Base-by-base conservation (phyloP, 1,139 yeast species). In the Blastobotrys ciferrii region DNA sequence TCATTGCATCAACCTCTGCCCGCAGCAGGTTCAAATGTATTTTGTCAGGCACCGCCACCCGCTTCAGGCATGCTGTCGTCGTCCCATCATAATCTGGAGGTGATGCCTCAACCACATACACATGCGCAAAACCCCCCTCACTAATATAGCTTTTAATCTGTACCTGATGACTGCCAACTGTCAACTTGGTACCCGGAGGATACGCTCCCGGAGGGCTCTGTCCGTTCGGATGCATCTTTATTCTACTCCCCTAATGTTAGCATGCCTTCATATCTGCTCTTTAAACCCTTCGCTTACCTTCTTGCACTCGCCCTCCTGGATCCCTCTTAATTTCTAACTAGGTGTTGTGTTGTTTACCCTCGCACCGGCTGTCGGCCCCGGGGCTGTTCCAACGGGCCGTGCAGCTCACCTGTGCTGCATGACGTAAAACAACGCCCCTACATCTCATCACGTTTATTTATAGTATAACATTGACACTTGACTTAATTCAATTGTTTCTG, bases 1-100 rank as follows among this genome's bases (percentile, higher is more conserved):
- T 53, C 94, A 85, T 85, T 14, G 87, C 91, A 56, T 85, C 92
- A 20, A 85, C 94, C 63, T 85, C 95, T 52, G 84, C 84, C 42
- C 94, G 67, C 52, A 85, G 70, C 50, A 77, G 76, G 59, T 81
- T 81, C 56, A 85, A 72, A 7, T 84, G 86, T 49, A 75, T 73
- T 66, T 85, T 86, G 61, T 83, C 87, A 12, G 87, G 87, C 2
- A 85, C 91, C 46, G 82, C 77, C 14, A 85, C 94, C 52, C 92
- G 72, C 65, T 85, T 85, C 63, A 85, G 73, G 60, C 92, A 86
- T 13, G 78, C 80, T 15, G 70, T 58, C 35, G 58, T 58, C 30
- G 51, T 50, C 23, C 62, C 63, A 31, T 57, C 58, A 7, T 53
- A 51, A 19, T 55, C 51, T 5, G 63, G 62, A 4, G 87, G 87